A percentile compares a stretch with the other conserved stretches of the same genome.
phyloP scores from a whole-genome alignment of 768 basidiomycete genomes.

The Cantharellus anzutake region DNA sequence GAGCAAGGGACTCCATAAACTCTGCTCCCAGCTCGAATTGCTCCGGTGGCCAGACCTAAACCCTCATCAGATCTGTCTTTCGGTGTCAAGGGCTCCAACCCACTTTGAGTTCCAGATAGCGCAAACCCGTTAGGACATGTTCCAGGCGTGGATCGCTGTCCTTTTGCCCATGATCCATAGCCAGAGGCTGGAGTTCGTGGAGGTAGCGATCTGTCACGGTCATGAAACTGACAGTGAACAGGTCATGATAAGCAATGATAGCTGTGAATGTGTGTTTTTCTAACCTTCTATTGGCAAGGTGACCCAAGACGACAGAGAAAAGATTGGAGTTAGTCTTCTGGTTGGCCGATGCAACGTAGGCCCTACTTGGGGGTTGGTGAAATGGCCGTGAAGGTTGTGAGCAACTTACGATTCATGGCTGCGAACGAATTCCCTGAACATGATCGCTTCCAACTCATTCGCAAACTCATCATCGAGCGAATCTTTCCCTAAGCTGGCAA shows the following conservation, averaged over 20 bases:
- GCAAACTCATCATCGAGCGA: slow-evolving; percentile 62
- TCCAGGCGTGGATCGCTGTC: slow-evolving; percentile 72
- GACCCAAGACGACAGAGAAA: slow-evolving; percentile 68
- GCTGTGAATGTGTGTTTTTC: slow-evolving; percentile 12
- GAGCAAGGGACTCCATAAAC: slow-evolving; percentile 68
- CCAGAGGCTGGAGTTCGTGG: slow-evolving; percentile 54
- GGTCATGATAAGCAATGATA: background rate
- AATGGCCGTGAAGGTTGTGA: background rate
- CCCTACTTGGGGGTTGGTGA: slow-evolving; percentile 20
- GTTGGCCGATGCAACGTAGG: slow-evolving; percentile 48
- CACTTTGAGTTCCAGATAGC: slow-evolving; percentile 69
- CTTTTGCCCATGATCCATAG: slow-evolving; percentile 56
- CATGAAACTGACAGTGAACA: slow-evolving; percentile 37
- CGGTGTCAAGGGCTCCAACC: slow-evolving; percentile 2
- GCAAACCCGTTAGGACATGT: slow-evolving; percentile 63
- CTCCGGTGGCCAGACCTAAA: slow-evolving; percentile 80
- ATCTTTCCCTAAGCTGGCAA: slow-evolving; percentile 55
- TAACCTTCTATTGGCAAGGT: slow-evolving; percentile 62
- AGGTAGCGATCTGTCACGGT: slow-evolving; percentile 88
- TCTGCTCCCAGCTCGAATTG: slow-evolving; percentile 87
- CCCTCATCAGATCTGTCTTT: background rate
- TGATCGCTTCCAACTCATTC: slow-evolving; percentile 66
- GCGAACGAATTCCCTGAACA: slow-evolving; percentile 60
- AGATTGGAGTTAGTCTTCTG: slow-evolving; percentile 65
- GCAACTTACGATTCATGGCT: slow-evolving; percentile 32